phyloP scores from a whole-genome alignment of 2,329 filamentous ascomycete genomes.

The Pseudogymnoascus sp. region DNA sequence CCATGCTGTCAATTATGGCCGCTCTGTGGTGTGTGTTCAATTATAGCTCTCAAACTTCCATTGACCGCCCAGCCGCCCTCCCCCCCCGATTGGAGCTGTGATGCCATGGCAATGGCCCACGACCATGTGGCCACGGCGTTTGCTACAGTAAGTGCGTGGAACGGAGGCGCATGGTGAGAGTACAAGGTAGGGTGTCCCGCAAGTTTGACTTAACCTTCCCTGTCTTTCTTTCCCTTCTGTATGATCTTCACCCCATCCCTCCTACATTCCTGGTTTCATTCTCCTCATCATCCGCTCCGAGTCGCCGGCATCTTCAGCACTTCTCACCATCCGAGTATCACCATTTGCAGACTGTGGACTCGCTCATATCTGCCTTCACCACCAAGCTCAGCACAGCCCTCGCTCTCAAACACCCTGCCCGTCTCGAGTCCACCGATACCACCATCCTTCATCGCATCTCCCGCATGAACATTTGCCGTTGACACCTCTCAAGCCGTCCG shows the following conservation, averaged over 20 bases:
- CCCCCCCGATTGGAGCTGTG: not conserved
- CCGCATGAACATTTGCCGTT: not conserved
- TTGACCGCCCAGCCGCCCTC: not conserved
- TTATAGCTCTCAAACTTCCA: constrained; percentile 1
- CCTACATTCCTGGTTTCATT: constrained; percentile 4
- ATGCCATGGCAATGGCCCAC: not conserved
- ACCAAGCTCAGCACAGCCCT: not conserved
- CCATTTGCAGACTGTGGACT: not conserved
- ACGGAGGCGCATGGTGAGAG: not conserved
- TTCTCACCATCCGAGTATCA: not conserved
- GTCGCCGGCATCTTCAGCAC: not conserved
- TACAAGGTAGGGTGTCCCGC: constrained; percentile 1
- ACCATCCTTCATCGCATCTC: not conserved
- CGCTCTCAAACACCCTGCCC: not conserved
- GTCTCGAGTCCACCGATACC: not conserved
- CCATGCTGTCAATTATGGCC: not conserved
- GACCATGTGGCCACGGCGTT: constrained; percentile 4
- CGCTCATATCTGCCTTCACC: not conserved
- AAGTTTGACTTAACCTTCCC: not conserved
- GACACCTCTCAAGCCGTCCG: constrained; percentile 1
- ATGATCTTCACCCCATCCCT: constrained; percentile 2
- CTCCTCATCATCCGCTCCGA: not conserved
- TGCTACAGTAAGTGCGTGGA: not conserved
- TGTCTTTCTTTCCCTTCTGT: not conserved
- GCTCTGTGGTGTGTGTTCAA: not conserved